These are phyloP conservation scores for Pisolithus tinctorius DNA, from an alignment of 768 basidiomycete species.

Conservation along the genomic window DNA sequence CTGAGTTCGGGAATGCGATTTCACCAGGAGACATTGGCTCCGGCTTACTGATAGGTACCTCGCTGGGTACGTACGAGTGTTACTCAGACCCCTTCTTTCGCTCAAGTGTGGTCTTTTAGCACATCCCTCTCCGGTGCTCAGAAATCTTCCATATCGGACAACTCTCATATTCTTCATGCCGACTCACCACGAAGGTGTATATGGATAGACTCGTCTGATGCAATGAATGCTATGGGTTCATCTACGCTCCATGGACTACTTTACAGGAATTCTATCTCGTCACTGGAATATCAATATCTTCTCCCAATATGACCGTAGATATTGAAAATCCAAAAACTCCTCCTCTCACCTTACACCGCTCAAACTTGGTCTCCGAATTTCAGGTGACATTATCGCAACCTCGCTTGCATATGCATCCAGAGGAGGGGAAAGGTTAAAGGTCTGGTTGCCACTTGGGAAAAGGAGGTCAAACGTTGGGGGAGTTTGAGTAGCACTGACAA, in stretches of 20 bases:
- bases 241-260: conserved; percentile 20
- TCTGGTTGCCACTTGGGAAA: conserved; percentile 29
- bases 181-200: conserved; percentile 52
- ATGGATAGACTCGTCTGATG: conserved; percentile 32
- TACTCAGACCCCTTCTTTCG: background rate
- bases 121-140: conserved; percentile 15
- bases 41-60: conserved; percentile 58
- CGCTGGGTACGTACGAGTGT: conserved; percentile 40
- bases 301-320: conserved; percentile 3
- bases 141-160: conserved; percentile 42
- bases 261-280: conserved; percentile 32
- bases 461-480: background rate
- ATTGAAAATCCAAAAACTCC: conserved; percentile 11
- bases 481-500: conserved; percentile 22
- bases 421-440: too few species aligned
- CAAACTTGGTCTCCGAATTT: conserved; percentile 21
- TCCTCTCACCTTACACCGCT: conserved; percentile 13
- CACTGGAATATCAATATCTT: conserved; percentile 23
- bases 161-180: conserved; percentile 53
- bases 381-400: conserved; percentile 17
- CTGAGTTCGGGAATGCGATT: conserved; percentile 42
- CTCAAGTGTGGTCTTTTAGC: conserved; percentile 12
- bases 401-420: conserved; percentile 21
- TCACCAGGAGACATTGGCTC: conserved; percentile 55
- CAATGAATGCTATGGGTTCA: conserved; percentile 16